Conservation (phyloP, 495 filamentous ascomycete species). For the Amphirosellinia nigrospora region DNA sequence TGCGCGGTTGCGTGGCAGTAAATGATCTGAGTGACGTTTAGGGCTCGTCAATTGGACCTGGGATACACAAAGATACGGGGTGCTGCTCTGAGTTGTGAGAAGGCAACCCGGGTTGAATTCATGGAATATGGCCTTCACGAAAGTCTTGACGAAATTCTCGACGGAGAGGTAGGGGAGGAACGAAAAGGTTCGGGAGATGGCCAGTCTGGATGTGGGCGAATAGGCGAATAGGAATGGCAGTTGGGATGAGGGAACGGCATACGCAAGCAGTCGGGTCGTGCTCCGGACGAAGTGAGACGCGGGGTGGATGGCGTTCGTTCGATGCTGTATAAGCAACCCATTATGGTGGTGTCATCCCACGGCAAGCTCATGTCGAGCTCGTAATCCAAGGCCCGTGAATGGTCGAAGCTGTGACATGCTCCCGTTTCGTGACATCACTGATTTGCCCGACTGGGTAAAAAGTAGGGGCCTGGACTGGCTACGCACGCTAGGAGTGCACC, state of each 20-base stretch:
- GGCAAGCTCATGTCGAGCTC: slow-evolving; percentile 15
- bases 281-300: not conserved
- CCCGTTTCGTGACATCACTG: slow-evolving; percentile 19
- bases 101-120: slow-evolving; percentile 32
- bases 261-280: not conserved
- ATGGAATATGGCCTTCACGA: slow-evolving; percentile 27
- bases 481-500: not conserved
- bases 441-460: slow-evolving; percentile 12
- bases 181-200: not conserved
- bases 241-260: not conserved
- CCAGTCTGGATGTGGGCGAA: not conserved
- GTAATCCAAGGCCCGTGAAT: slow-evolving; percentile 39
- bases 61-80: slow-evolving; percentile 24
- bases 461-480: not conserved
- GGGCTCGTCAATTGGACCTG: slow-evolving; percentile 5
- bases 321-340: not conserved
- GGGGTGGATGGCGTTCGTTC: not conserved
- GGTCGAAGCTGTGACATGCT: slow-evolving; percentile 25
- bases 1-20: slow-evolving; percentile 14
- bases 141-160: not conserved
- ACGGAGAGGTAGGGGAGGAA: not conserved
- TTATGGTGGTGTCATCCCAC: slow-evolving; percentile 10
- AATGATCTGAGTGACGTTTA: not conserved
- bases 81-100: slow-evolving; percentile 23
- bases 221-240: not conserved